Evolutionary conservation across 768 basidiomycete genomes (phyloP).

Genomic region (Leccinum barrowsii): DNA sequence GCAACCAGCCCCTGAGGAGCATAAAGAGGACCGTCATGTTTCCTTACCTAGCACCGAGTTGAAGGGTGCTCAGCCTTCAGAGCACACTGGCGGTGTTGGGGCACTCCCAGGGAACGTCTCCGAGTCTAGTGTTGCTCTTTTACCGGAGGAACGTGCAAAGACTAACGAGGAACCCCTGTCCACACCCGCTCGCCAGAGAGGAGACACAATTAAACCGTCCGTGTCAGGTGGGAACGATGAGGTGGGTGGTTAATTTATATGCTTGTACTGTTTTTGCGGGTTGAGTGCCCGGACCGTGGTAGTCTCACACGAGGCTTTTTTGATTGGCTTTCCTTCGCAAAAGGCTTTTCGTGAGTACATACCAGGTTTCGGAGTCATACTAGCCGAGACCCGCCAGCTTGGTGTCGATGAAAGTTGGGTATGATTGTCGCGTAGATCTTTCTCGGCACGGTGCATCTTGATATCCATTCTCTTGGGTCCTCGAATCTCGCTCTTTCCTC

Average conservation of each 20-base stretch:
- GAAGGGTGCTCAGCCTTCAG: conserved; percentile 30
- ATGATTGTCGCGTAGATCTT: neutral
- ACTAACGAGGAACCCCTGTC: neutral
- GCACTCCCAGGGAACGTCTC: conserved; percentile 44
- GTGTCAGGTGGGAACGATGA: neutral
- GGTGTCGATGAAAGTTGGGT: neutral
- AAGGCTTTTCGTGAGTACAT: neutral
- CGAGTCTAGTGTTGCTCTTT: conserved; percentile 45
- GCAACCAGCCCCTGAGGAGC: conserved; percentile 5
- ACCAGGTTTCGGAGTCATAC: neutral
- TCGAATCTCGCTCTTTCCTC: neutral
- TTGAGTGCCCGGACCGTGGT: neutral
- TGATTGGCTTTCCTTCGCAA: neutral
- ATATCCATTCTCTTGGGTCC: neutral
- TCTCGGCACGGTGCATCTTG: neutral
- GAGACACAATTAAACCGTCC: conserved; percentile 14
- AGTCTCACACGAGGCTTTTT: neutral
- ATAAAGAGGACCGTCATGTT: neutral
- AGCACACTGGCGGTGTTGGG: conserved; percentile 41
- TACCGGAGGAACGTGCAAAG: conserved; percentile 45
- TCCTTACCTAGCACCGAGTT: conserved; percentile 37
- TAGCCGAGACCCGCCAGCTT: neutral
- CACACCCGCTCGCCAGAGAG: conserved; percentile 12
- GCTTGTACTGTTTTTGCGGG: neutral
- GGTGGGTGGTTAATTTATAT: conserved; percentile 8